Conservation (phyloP, 1,284 basidiomycete species). For the Irpex sp. region DNA sequence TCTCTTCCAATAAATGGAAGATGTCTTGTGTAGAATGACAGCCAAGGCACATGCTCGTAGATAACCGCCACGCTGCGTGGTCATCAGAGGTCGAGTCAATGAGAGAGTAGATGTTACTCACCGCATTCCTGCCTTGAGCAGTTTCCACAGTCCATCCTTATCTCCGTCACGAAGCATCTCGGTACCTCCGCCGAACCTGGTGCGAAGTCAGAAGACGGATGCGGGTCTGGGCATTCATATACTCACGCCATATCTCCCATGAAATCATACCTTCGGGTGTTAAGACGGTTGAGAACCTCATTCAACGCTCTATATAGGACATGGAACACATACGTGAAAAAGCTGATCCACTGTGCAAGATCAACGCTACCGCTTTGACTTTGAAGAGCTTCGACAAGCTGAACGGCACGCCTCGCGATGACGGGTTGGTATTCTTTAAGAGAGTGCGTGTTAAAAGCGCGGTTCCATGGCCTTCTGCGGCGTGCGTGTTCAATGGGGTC, state of each 20-base stretch:
- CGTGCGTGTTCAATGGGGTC: conserved; percentile 37
- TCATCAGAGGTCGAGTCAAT: background rate
- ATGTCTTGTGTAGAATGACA: conserved; percentile 27
- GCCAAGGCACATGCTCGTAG: conserved; percentile 41
- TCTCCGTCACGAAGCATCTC: conserved; percentile 14
- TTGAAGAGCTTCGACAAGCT: conserved; percentile 37
- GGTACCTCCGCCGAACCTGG: conserved; percentile 12
- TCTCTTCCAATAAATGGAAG: conserved; percentile 28
- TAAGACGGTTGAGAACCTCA: background rate
- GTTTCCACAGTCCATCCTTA: conserved; percentile 8
- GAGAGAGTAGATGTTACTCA: background rate
- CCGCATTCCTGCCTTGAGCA: conserved; percentile 8
- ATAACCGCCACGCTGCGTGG: background rate
- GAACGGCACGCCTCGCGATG: conserved; percentile 32
- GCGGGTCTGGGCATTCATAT: background rate
- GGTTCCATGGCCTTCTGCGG: conserved; percentile 50
- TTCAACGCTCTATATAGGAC: background rate
- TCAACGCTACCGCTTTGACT: conserved; percentile 32
- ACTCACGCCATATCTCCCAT: conserved; percentile 61
- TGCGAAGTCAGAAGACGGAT: background rate
- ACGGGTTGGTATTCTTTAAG: conserved; percentile 50
- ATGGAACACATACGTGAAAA: conserved; percentile 42
- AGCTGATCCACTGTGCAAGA: conserved; percentile 44
- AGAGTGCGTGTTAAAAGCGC: conserved; percentile 44
- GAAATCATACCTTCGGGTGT: conserved; percentile 43